These are phyloP conservation scores for Rosa persica DNA, from an alignment of 306 rosid species.

Conservation along the genomic window DNA sequence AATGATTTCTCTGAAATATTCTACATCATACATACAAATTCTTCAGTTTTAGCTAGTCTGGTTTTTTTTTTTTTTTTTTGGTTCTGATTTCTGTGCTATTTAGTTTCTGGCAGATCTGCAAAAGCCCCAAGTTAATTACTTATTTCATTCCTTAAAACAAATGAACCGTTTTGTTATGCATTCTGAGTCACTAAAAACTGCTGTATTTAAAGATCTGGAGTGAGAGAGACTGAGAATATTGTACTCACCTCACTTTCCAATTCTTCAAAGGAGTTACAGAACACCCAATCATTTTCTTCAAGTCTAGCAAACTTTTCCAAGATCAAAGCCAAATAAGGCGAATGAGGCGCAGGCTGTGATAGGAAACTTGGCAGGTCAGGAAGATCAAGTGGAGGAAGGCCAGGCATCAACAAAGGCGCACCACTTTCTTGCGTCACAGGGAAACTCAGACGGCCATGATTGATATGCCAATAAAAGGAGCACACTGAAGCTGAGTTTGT, in stretches of 20 bases:
- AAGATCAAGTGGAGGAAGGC: conserved; percentile 33
- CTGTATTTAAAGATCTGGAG: neutral
- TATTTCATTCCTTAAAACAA: neutral
- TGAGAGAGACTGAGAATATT: neutral
- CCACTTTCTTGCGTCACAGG: conserved; percentile 21
- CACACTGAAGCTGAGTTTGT: conserved; percentile 40
- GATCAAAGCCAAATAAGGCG: conserved; percentile 32
- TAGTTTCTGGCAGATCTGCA: neutral
- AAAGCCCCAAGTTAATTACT: neutral
- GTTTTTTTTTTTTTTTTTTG: too few species aligned
- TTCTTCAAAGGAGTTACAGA: conserved; percentile 39
- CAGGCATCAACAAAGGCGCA: conserved; percentile 25
- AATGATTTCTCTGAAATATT: neutral
- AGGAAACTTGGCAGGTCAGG: conserved; percentile 34
- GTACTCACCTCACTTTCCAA: conserved; percentile 37
- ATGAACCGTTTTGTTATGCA: neutral
- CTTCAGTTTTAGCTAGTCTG: too few species aligned
- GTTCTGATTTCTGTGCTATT: neutral
- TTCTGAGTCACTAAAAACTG: neutral
- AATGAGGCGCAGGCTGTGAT: conserved; percentile 11
- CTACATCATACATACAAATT: neutral
- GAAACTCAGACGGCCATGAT: conserved; percentile 2
- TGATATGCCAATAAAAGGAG: conserved; percentile 31
- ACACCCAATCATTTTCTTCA: conserved; percentile 38
- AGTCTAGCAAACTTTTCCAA: conserved; percentile 21